These are phyloP conservation scores for Primulina tabacum DNA, from an alignment of 257 asterid genomes.

Conservation along the genomic window DNA sequence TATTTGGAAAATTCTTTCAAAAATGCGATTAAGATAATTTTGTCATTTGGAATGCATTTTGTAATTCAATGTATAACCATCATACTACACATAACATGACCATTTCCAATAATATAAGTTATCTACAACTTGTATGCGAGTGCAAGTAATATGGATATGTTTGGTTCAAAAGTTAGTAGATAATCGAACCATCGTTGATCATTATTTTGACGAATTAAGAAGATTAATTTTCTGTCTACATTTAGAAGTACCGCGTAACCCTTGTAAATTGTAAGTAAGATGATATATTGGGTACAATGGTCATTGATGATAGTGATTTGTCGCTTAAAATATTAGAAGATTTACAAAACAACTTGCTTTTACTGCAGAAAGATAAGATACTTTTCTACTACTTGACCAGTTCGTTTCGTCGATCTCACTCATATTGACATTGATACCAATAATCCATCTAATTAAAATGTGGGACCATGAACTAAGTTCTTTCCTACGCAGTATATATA, in stretches of 20 bases:
- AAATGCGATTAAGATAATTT: too few species aligned
- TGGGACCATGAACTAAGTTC: neutral
- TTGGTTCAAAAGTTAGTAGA: neutral
- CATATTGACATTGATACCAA: constrained; percentile 9
- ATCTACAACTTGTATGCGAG: neutral
- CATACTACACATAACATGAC: too few species aligned
- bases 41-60: too few species aligned
- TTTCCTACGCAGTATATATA: neutral
- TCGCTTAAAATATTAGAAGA: constrained; percentile 66
- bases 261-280: too few species aligned
- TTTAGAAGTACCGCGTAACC: neutral
- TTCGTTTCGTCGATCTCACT: constrained; percentile 14
- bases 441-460: neutral
- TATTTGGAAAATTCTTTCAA: too few species aligned
- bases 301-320: constrained; percentile 62
- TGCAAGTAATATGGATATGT: neutral
- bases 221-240: neutral
- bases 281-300: constrained; percentile 3
- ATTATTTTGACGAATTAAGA: neutral
- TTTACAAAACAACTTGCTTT: constrained; percentile 42
- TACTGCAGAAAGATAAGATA: constrained; percentile 72
- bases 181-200: neutral
- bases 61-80: too few species aligned
- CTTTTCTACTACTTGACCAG: constrained; percentile 1
- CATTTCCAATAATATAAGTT: too few species aligned